Base-by-base conservation (phyloP, 2,329 filamentous ascomycete species). In the Zymoseptoria tritici region DNA sequence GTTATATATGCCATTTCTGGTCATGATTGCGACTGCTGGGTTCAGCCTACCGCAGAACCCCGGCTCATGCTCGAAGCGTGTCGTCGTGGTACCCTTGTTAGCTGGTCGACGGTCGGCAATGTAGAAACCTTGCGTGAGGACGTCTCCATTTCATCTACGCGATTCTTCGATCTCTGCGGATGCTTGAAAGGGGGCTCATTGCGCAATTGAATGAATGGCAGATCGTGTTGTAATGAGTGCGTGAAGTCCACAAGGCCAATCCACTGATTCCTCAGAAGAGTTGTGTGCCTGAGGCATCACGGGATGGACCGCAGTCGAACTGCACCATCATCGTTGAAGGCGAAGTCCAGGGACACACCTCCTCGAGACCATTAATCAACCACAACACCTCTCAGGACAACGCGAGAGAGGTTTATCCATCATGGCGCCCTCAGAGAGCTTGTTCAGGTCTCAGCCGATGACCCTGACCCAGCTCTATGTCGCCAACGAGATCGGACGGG, bases 371-470 rank as follows among this genome's bases (percentile, higher is more conserved):
- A 54, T 26, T 52, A 16, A 49, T 26, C 46, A 26, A 26, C 56
- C 57, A 49, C 24, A 22, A 56, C 49, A 50, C 62, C 64, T 61
- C 62, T 60, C 58, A 46, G 24, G 56, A 42, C n/a, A 55, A 52
- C 26, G 49, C 53, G n/a, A 56, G 61, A 61, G 59, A 62, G 59
- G 62, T 57, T 29, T 49, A 51, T 58, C 50, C 60, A 68, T 62
- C 58, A 87, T 87, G 85, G 83, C 80, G 77, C 78, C 81, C 59
- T 71, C 75, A 57, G 91, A 97, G 80, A 96, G 92, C 78, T 90
- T 97, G 81, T 97, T 99, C 87, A 93, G 95, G 84, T 99, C 94
- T 75, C 90, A 91, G 90, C 90, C 97, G 78, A 99, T 99, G 94
- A 97, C 91, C 83, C 88, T 99, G 88, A 96, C 96, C 73, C 94